Base-by-base conservation (phyloP, 495 filamentous ascomycete genomes). In the Hypoxylon rickii region DNA sequence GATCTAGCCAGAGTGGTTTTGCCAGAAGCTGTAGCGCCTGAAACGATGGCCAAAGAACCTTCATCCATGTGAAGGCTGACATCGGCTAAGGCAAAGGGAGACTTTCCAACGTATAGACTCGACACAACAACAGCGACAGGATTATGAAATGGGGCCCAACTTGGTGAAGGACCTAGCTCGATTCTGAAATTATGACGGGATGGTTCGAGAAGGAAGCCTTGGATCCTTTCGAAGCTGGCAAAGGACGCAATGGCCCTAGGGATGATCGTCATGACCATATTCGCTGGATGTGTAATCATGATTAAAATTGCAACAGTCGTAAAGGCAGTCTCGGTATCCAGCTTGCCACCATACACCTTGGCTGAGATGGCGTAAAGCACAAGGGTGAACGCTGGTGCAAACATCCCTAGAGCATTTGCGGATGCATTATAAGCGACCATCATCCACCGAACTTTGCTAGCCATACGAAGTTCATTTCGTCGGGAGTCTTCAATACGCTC, bases 381-480 rank as follows among this genome's bases (percentile, higher is more conserved):
- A n/a, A 79, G 44, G 3, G 74, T 75, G 7, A 73, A 34, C 12
- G 61, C 72, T 5, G 76, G 75, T 1, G 73, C 38, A 18, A 79
- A 78, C 36, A 79, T 71, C 1, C 76, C 72, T 19, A 71, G 32
- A 0, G 70, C 68, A 51, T 76, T 76, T 16, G 73, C 71, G 63
- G 36, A 38, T 0, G 72, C 74, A 43, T 76, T 78, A 39, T 80
- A 76, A 20, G 59, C 55, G 0, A 74, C 61, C 52, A 61, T 70
- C 22, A 77, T 63, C 69, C 68, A 73, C 16, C 87, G 70, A 20
- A 87, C 80, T 15, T 68, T 73, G 44, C 72, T 78, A 0, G 83
- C 83, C 43, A 80, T 80, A 0, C 72, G 57, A 2, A 88, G 48
- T 51, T 89, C 86, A 12, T 78, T 62, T 6, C 76, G 48, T n/a